Conservation (phyloP, 2,329 filamentous ascomycete genomes). For the Alternaria dauci region DNA sequence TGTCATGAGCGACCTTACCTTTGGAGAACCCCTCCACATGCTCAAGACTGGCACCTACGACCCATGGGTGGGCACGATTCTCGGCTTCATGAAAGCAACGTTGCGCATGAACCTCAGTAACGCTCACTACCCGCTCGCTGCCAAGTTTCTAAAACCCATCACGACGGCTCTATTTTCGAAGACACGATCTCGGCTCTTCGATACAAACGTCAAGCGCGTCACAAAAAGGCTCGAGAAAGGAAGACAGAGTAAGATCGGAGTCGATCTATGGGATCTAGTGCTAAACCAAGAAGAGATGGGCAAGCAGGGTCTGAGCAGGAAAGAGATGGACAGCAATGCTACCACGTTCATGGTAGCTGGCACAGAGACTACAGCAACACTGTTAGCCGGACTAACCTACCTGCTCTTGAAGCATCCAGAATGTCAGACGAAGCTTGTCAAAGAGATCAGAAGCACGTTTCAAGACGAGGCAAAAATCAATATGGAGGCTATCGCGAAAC, state of each 20-base stretch:
- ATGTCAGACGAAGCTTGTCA: conserved; percentile 11
- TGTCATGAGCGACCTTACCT: conserved; percentile 40
- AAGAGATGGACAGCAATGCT: neutral
- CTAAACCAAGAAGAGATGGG: conserved; percentile 39
- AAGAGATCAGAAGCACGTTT: conserved; percentile 29
- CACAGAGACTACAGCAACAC: conserved; percentile 44
- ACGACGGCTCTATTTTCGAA: neutral
- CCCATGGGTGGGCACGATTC: neutral
- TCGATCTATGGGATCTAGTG: conserved; percentile 34
- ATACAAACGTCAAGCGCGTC: neutral
- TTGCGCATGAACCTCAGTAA: neutral
- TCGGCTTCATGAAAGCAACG: neutral
- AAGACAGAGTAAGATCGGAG: neutral
- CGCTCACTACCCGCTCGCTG: neutral
- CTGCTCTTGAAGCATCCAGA: conserved; percentile 31
- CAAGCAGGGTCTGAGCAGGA: neutral
- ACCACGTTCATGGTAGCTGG: conserved; percentile 41
- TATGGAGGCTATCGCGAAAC: conserved; percentile 37
- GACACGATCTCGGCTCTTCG: neutral
- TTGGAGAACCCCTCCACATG: conserved; percentile 40
- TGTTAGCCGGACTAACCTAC: conserved; percentile 48
- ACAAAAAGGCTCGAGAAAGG: neutral
- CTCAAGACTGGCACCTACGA: conserved; percentile 33
- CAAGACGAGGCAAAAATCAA: conserved; percentile 19
- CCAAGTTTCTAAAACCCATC: neutral